Conservation (phyloP, 805 yeast species). For the Starmerella sirachaensis region DNA sequence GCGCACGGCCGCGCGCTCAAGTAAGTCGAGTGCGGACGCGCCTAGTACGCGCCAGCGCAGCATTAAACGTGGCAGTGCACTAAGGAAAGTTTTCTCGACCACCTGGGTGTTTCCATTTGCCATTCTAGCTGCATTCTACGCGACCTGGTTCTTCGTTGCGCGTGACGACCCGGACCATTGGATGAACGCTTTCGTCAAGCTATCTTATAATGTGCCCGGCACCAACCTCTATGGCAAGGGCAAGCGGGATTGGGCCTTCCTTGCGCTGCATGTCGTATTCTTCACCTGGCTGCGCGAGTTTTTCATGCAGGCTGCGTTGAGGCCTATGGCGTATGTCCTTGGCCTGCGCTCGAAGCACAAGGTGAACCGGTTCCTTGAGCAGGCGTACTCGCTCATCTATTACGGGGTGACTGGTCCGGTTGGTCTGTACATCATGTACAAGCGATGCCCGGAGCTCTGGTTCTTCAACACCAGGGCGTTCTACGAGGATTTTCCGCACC, state of each 20-base stretch:
- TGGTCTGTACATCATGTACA: constrained; percentile 80
- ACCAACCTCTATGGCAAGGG: constrained; percentile 75
- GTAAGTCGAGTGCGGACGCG: neutral
- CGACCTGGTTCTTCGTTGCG: constrained; percentile 14
- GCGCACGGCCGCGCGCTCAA: constrained; percentile 1
- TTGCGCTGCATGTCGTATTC: constrained; percentile 66
- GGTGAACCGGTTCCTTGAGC: constrained; percentile 79
- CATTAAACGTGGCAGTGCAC: neutral
- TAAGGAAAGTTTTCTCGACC: constrained; percentile 4
- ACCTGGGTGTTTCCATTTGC: constrained; percentile 23
- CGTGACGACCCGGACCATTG: constrained; percentile 17
- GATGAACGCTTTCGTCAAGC: constrained; percentile 17
- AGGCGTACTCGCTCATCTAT: constrained; percentile 72
- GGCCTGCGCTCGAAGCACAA: constrained; percentile 48
- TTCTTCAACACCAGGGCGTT: constrained; percentile 73
- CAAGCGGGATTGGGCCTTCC: constrained; percentile 64
- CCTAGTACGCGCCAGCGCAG: constrained; percentile 2
- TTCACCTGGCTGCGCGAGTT: constrained; percentile 89
- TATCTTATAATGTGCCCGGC: constrained; percentile 30
- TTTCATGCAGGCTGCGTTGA: constrained; percentile 65
- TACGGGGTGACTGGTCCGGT: constrained; percentile 71
- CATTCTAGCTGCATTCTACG: constrained; percentile 10
- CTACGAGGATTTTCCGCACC: constrained; percentile 75
- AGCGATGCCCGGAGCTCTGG: constrained; percentile 61
- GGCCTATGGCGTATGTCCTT: constrained; percentile 49